A percentile compares a stretch with the other conserved stretches of the same genome.
These are phyloP conservation scores for Actinomortierella ambigua DNA, from an alignment of 371 early-diverging fungal genomes.

Conservation along the genomic window DNA sequence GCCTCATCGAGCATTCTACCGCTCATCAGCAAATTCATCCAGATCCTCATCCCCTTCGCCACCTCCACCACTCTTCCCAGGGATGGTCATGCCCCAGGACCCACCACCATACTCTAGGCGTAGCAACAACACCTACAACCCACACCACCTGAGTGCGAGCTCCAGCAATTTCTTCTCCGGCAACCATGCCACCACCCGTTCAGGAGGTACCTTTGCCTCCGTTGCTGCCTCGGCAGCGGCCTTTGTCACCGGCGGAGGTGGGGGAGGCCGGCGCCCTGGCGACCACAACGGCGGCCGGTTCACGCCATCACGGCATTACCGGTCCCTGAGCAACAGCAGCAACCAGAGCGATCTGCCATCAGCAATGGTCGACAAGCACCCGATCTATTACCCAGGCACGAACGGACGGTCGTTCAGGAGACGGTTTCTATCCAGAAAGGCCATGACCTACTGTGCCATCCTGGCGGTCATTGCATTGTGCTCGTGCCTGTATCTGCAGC, in stretches of 20 bases:
- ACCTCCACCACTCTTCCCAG: conserved; percentile 32
- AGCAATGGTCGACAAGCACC: conserved; percentile 45
- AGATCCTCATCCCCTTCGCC: conserved; percentile 45
- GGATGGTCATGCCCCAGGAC: conserved; percentile 45
- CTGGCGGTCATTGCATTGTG: conserved; percentile 27
- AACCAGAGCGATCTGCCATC: conserved; percentile 40
- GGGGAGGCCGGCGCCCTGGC: not conserved
- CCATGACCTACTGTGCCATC: conserved; percentile 14
- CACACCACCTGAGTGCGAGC: conserved; percentile 16
- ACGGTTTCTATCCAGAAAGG: conserved; percentile 20
- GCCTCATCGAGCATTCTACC: conserved; percentile 33
- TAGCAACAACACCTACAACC: conserved; percentile 21
- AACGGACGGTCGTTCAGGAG: conserved; percentile 23
- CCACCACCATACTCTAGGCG: conserved; percentile 44
- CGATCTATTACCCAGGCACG: conserved; percentile 29
- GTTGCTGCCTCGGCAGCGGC: conserved; percentile 32
- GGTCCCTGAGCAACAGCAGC: conserved; percentile 33
- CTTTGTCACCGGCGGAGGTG: conserved; percentile 25
- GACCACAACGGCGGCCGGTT: conserved; percentile 1
- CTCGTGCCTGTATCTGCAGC: conserved; percentile 32
- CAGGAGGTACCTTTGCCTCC: conserved; percentile 27
- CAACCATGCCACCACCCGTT: conserved; percentile 21
- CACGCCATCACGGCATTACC: conserved; percentile 24
- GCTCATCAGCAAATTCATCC: conserved; percentile 48
- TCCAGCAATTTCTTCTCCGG: conserved; percentile 38